Evolutionary conservation across 257 asterid genomes (phyloP).

Genomic region (Solanum medicagineum): DNA sequence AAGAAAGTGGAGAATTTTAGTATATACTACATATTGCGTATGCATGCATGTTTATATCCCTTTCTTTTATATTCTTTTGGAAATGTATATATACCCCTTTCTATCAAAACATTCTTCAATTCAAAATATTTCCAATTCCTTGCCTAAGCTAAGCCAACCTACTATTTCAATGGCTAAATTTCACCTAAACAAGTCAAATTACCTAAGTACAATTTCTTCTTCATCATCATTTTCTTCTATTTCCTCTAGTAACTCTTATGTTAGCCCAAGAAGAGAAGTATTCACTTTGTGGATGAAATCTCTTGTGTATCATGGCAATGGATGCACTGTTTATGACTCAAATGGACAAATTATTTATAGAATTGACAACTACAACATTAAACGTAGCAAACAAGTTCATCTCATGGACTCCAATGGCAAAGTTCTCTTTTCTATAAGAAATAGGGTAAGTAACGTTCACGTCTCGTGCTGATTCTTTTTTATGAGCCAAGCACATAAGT

Average conservation of each 20-base stretch:
- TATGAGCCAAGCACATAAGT: no score
- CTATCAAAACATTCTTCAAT: not conserved
- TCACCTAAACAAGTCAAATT: constrained; percentile 17
- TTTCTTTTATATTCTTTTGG: not conserved
- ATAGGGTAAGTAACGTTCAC: constrained; percentile 24
- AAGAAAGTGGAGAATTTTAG: not conserved
- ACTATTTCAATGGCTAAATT: constrained; percentile 41
- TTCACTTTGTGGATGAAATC: constrained; percentile 74
- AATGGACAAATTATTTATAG: constrained; percentile 37
- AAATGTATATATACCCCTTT: not conserved
- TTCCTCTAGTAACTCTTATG: not conserved
- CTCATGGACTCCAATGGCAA: constrained; percentile 46
- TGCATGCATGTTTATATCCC: not conserved
- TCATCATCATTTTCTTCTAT: not conserved
- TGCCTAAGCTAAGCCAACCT: no score
- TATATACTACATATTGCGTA: not conserved
- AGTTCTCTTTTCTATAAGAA: constrained; percentile 34
- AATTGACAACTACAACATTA: constrained; percentile 44
- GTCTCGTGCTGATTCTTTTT: no score
- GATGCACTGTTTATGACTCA: constrained; percentile 45
- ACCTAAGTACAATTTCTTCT: not conserved
- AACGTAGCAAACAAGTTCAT: constrained; percentile 26
- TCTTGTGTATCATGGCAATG: constrained; percentile 44
- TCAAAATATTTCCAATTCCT: not conserved
- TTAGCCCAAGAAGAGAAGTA: constrained; percentile 22